Percentiles rank a stretch among this genome's conserved stretches.
Evolutionary conservation across 129 eudicot genomes (phyloP).

Genomic region (Lonicera japonica): DNA sequence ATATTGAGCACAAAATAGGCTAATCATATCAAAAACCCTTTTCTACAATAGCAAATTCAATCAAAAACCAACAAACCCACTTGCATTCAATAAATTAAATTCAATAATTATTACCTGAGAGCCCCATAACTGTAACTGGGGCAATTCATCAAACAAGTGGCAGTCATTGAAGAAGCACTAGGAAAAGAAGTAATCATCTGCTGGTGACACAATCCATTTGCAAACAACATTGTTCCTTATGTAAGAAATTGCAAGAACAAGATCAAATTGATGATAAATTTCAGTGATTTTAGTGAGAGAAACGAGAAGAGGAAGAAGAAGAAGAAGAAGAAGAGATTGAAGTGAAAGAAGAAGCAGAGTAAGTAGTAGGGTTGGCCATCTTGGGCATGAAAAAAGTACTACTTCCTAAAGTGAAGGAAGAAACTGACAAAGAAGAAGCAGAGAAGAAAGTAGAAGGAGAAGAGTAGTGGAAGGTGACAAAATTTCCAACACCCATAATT

Average conservation of each 20-base stretch:
- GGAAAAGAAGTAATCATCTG: slow-evolving; percentile 20
- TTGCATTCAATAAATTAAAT: slow-evolving; percentile 6
- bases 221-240: slow-evolving; percentile 34
- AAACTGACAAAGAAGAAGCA: slow-evolving; percentile 8
- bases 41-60: neutral
- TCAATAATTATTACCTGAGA: slow-evolving; percentile 6
- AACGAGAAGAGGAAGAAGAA: slow-evolving; percentile 6
- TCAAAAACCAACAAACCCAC: slow-evolving; percentile 21
- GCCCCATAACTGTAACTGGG: slow-evolving; percentile 16
- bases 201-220: slow-evolving; percentile 22
- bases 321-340: slow-evolving; percentile 3
- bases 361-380: neutral
- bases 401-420: slow-evolving; percentile 18
- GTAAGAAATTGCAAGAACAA: no score
- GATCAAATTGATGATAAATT: no score
- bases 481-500: slow-evolving; percentile 15
- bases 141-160: slow-evolving; percentile 24
- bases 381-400: neutral
- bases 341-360: neutral
- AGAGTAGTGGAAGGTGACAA: slow-evolving; percentile 50
- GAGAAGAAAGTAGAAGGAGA: slow-evolving; percentile 10
- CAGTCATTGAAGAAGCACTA: slow-evolving; percentile 24
- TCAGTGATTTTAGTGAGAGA: neutral
- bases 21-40: slow-evolving; percentile 9
- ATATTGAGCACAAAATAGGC: no score